Conservation (phyloP, 2,329 filamentous ascomycete species). For the Plenodomus lindquistii region DNA sequence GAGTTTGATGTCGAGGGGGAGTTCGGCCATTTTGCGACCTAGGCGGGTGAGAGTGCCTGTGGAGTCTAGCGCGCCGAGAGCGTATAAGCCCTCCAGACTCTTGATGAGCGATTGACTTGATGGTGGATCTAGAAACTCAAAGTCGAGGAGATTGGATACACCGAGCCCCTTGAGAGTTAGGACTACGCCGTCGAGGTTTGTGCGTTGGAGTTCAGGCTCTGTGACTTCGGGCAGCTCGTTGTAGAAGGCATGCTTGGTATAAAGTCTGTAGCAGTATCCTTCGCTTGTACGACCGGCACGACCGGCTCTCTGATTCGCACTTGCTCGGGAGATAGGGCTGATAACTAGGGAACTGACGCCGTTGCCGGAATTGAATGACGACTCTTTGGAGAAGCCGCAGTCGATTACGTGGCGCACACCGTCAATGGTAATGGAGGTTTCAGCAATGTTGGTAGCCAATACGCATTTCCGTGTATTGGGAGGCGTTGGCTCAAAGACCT, state of each 20-base stretch:
- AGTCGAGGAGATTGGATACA: constrained; percentile 89
- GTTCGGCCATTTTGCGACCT: constrained; percentile 92
- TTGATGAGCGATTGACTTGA: constrained; percentile 87
- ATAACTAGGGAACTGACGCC: constrained; percentile 93
- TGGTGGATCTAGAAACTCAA: constrained; percentile 95
- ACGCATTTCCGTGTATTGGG: constrained; percentile 86
- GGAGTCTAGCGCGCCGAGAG: constrained; percentile 85
- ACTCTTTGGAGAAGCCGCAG: constrained; percentile 93
- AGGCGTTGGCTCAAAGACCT: constrained; percentile 93
- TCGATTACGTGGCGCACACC: constrained; percentile 97
- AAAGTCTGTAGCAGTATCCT: constrained; percentile 90
- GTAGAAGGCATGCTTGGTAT: constrained; percentile 91
- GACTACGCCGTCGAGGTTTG: constrained; percentile 82
- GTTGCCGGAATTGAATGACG: constrained; percentile 86
- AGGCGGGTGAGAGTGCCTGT: constrained; percentile 87
- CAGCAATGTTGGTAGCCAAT: constrained; percentile 93
- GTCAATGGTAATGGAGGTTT: constrained; percentile 93
- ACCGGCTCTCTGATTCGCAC: constrained; percentile 89
- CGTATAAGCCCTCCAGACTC: constrained; percentile 88
- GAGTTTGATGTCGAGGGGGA: constrained; percentile 89
- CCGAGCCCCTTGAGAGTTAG: constrained; percentile 86
- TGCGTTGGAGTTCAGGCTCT: constrained; percentile 89
- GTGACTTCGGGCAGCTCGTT: constrained; percentile 94
- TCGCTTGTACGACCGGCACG: constrained; percentile 90
- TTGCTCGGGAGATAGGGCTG: constrained; percentile 87